These are phyloP conservation scores for Stachybotrys echinatus DNA, from an alignment of 2,329 filamentous ascomycete genomes.

Conservation along the genomic window DNA sequence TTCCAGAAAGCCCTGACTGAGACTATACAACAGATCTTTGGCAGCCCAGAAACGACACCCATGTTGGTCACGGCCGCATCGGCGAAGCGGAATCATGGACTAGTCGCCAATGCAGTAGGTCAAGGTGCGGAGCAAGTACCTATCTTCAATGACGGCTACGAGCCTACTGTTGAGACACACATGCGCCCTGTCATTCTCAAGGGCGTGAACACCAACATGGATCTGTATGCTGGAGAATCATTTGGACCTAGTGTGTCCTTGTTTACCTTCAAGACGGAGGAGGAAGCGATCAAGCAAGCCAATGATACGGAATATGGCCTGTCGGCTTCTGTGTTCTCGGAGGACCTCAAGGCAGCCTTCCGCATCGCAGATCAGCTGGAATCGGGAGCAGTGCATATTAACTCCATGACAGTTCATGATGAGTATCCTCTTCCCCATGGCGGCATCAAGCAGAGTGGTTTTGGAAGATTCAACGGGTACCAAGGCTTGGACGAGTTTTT, in stretches of 20 bases:
- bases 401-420: conserved; percentile 57
- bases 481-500: conserved; percentile 17
- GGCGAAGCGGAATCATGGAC: conserved; percentile 4
- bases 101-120: conserved; percentile 5
- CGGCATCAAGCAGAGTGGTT: conserved; percentile 56
- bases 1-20: conserved; percentile 6
- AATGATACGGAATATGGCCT: conserved; percentile 78
- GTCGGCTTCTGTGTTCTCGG: conserved; percentile 62
- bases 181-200: conserved; percentile 6
- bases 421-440: conserved; percentile 57
- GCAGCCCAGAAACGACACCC: conserved; percentile 1
- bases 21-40: conserved; percentile 3
- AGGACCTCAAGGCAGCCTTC: conserved; percentile 52
- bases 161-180: conserved; percentile 1
- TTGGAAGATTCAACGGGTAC: conserved; percentile 46
- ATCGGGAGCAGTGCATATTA: conserved; percentile 59
- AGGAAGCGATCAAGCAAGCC: conserved; percentile 63
- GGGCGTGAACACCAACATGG: conserved; percentile 2
- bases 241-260: conserved; percentile 9
- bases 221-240: conserved; percentile 5
- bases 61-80: conserved; percentile 4
- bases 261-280: conserved; percentile 2
- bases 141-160: conserved; percentile 1
- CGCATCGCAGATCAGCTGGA: conserved; percentile 54
- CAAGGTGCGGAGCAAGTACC: conserved; percentile 3